Conservation (phyloP, 192 early-diverging fungal species). For the Phlyctochytrium bullatum region DNA sequence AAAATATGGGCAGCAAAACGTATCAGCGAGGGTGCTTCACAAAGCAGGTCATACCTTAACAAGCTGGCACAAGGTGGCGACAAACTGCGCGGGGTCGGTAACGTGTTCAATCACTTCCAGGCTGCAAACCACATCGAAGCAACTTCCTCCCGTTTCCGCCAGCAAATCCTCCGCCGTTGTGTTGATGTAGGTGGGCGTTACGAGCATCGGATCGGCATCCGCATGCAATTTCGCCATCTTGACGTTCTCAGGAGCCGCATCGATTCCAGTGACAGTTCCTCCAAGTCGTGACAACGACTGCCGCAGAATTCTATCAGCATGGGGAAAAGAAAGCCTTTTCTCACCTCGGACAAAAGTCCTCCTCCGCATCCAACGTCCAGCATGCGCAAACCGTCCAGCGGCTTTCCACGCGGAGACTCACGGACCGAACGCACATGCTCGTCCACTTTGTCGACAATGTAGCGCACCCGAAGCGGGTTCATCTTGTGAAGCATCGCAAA, state of each 20-base stretch:
- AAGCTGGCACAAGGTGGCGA: conserved; percentile 62
- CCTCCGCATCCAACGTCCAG: conserved; percentile 96
- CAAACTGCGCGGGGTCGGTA: conserved; percentile 65
- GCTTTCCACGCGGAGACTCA: conserved; percentile 24
- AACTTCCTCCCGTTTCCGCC: conserved; percentile 19
- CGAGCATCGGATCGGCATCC: conserved; percentile 62
- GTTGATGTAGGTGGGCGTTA: background rate
- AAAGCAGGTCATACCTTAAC: conserved; percentile 45
- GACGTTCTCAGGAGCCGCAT: conserved; percentile 84
- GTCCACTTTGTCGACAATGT: conserved; percentile 58
- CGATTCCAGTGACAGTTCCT: conserved; percentile 69
- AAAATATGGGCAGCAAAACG: too few species aligned
- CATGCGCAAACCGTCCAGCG: conserved; percentile 55
- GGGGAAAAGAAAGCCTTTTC: too few species aligned
- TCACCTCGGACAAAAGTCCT: conserved; percentile 80
- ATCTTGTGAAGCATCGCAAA: conserved; percentile 78
- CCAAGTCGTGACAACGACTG: conserved; percentile 78
- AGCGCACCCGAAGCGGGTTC: conserved; percentile 60
- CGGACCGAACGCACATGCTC: background rate
- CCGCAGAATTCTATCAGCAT: background rate
- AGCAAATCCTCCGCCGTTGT: conserved; percentile 12
- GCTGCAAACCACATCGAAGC: conserved; percentile 79
- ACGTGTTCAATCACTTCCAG: conserved; percentile 97
- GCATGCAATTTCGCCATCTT: conserved; percentile 74
- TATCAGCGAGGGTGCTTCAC: background rate